Conservation (phyloP, 1,284 basidiomycete genomes). For the Tylopilus orsonianus region DNA sequence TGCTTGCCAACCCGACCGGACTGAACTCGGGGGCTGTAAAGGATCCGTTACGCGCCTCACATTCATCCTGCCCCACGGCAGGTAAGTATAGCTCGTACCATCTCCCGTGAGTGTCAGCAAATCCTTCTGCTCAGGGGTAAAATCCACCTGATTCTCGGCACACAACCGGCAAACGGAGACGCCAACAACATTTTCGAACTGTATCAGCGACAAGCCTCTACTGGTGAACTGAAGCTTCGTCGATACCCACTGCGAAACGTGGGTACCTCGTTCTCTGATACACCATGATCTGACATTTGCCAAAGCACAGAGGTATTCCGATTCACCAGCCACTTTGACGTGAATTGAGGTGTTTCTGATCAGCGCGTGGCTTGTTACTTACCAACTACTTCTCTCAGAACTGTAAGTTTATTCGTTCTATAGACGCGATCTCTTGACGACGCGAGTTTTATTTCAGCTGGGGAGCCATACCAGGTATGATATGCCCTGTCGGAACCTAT, state of each 20-base stretch:
- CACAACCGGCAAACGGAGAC: conserved; percentile 38
- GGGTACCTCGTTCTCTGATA: conserved; percentile 24
- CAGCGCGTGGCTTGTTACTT: conserved; percentile 66
- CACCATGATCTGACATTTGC: conserved; percentile 13
- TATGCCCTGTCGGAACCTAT: conserved; percentile 24
- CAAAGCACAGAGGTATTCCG: conserved; percentile 61
- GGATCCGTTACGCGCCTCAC: conserved; percentile 38
- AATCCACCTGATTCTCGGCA: conserved; percentile 59
- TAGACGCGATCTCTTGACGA: conserved; percentile 1
- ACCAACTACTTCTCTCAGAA: conserved; percentile 85
- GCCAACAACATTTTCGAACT: conserved; percentile 57
- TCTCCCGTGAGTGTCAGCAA: background rate
- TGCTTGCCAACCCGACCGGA: conserved; percentile 24
- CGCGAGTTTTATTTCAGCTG: conserved; percentile 44
- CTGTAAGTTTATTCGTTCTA: conserved; percentile 43
- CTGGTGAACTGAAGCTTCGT: conserved; percentile 57
- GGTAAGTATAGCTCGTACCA: conserved; percentile 34
- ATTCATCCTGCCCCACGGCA: conserved; percentile 48
- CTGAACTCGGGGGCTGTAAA: conserved; percentile 30
- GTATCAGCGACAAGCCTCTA: conserved; percentile 63
- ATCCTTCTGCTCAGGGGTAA: conserved; percentile 45
- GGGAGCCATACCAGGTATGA: conserved; percentile 70
- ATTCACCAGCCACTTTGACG: background rate
- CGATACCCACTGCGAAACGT: conserved; percentile 66
- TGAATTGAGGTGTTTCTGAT: conserved; percentile 7